Base-by-base conservation (phyloP, 768 basidiomycete species). In the Mycena alexandri region DNA sequence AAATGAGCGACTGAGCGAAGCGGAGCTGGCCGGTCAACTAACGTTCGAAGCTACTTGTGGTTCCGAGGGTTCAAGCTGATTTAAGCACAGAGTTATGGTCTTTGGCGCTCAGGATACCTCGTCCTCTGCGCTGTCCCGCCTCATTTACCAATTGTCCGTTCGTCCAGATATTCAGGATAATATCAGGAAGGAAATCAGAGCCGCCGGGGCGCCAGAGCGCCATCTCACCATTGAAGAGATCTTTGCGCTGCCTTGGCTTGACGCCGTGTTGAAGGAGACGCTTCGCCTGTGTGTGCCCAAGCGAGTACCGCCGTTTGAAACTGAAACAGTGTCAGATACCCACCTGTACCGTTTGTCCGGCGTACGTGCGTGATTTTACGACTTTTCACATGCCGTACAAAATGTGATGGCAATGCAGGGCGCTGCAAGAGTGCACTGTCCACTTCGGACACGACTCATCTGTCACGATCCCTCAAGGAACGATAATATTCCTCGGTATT, bases 21-120 rank as follows among this genome's bases (percentile, higher is more conserved):
- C 72, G 25, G 85, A 86, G 64, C 72, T 86, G 29, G 78, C 83
- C 1, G 85, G 83, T 0, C 85, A 86, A 65, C 84, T 86, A 81
- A 84, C 84, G 85, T 84, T 70, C 47, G 82, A 48, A 43, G 22
- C 61, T 33, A 21, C 17, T 41, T 36, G 0, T 21, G 7, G 8
- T 19, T 34, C 25, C 9, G 33, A 24, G 2, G 33, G 1, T 3
- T 2, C n/a, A 29, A 41, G 58, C 64, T 46, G 25, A 33, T 63
- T 46, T 29, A 22, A 29, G 38, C 34, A 9, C 57, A 85, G 84
- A 4, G 83, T 85, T 16, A 72, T 87, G 33, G 81, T 85, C 19
- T 85, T 87, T 68, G 84, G 85, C 3, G 86, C 83, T 3, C 83
- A 83, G 62, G 85, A 86, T 63, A 87, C 85, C 10, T 84, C 84